These are phyloP conservation scores for Nigrograna mackinnonii DNA, from an alignment of 2,329 filamentous ascomycete species.

Conservation along the genomic window DNA sequence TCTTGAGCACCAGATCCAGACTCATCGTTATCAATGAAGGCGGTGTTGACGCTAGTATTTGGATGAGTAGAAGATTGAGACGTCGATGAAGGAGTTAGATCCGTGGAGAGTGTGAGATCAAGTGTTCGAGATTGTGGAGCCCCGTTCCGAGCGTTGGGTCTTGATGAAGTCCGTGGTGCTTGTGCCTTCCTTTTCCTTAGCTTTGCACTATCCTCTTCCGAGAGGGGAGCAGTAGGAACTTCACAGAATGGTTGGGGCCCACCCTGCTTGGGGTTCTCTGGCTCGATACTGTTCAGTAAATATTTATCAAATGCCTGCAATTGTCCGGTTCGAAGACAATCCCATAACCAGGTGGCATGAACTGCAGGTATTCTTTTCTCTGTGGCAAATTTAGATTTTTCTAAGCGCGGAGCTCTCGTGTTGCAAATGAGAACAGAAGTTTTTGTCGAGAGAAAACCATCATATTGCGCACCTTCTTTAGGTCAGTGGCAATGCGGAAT, in stretches of 20 bases:
- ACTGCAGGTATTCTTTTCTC: conserved; percentile 83
- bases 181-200: conserved; percentile 22
- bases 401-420: conserved; percentile 58
- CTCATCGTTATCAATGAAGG: conserved; percentile 13
- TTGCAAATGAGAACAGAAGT: conserved; percentile 81
- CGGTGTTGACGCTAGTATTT: conserved; percentile 11
- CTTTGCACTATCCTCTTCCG: conserved; percentile 24
- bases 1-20: conserved; percentile 18
- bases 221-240: conserved; percentile 21
- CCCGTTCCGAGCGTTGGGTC: conserved; percentile 9
- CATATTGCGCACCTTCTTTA: conserved; percentile 70
- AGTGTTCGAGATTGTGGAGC: conserved; percentile 22
- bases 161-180: conserved; percentile 16
- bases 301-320: conserved; percentile 53
- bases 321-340: conserved; percentile 65
- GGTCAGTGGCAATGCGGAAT: no score
- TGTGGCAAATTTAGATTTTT: conserved; percentile 79
- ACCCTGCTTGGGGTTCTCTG: conserved; percentile 18
- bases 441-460: conserved; percentile 72
- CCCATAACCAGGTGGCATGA: conserved; percentile 80
- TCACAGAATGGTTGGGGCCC: conserved; percentile 15
- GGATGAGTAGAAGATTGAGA: conserved; percentile 16
- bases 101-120: conserved; percentile 24
- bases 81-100: conserved; percentile 21
- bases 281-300: conserved; percentile 20